Evolutionary conservation across 805 yeast species (phyloP).

Genomic region (Metschnikowia gelsemii): DNA sequence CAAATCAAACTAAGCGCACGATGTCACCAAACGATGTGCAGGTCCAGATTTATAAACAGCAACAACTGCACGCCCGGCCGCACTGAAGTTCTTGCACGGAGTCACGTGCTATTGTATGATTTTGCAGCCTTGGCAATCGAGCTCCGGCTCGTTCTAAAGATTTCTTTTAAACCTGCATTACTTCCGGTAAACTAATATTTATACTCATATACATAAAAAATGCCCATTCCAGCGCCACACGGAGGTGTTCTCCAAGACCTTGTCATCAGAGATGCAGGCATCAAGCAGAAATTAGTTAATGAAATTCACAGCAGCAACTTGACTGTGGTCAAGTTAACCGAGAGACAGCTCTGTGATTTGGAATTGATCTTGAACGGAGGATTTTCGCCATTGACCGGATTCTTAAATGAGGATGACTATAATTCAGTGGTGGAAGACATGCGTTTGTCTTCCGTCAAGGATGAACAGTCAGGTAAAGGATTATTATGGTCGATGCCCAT

Average conservation of each 20-base stretch:
- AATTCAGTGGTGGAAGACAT: constrained; percentile 63
- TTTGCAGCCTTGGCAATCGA: constrained; percentile 4
- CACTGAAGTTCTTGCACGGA: constrained; percentile 11
- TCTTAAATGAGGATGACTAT: constrained; percentile 66
- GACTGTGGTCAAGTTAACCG: constrained; percentile 58
- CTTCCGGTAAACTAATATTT: background rate
- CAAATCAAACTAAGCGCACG: too few relatives aligned
- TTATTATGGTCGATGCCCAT: constrained; percentile 91
- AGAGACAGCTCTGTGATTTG: constrained; percentile 89
- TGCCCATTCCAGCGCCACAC: constrained; percentile 76
- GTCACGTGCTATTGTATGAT: constrained; percentile 27
- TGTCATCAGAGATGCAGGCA: constrained; percentile 72
- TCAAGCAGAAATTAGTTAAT: constrained; percentile 51
- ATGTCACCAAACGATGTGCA: too few relatives aligned
- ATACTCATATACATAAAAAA: constrained; percentile 19
- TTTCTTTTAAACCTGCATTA: too few relatives aligned
- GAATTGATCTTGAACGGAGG: constrained; percentile 93
- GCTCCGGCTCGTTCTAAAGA: too few relatives aligned
- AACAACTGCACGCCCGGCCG: too few relatives aligned
- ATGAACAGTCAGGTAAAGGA: constrained; percentile 47
- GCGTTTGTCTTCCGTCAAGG: constrained; percentile 56
- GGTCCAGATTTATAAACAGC: too few relatives aligned
- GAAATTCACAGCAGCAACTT: constrained; percentile 52
- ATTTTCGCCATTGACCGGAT: constrained; percentile 78
- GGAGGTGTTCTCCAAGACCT: constrained; percentile 89